Evolutionary conservation across 2,329 filamentous ascomycete genomes (phyloP).

Genomic region (Leptographium flavum): DNA sequence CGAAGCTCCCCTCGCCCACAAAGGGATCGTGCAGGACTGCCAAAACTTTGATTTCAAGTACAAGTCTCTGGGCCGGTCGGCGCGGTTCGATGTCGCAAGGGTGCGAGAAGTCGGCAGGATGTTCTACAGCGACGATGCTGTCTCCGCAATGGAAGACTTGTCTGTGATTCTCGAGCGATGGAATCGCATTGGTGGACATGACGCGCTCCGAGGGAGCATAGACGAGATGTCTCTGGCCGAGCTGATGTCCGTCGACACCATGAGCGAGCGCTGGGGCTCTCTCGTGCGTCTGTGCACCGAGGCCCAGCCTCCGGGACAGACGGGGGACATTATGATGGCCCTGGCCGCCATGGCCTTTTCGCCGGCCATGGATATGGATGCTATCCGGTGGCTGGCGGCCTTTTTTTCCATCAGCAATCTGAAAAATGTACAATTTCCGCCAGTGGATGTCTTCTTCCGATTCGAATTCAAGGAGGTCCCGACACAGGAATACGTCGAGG

Average conservation of each 20-base stretch:
- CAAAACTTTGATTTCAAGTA: slow-evolving; percentile 1
- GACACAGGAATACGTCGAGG: neutral
- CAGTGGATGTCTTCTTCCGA: too few species aligned
- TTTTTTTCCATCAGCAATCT: slow-evolving; percentile 22
- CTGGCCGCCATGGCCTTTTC: slow-evolving; percentile 14
- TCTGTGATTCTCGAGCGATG: neutral
- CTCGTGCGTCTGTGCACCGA: slow-evolving; percentile 9
- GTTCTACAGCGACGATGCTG: fast-evolving
- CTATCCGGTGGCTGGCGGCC: slow-evolving; percentile 23
- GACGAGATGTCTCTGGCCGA: neutral
- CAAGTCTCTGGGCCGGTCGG: neutral
- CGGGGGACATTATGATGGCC: slow-evolving; percentile 14
- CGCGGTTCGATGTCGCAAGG: neutral
- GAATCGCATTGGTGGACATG: slow-evolving; percentile 1
- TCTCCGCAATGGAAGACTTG: neutral
- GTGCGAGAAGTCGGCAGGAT: too few species aligned
- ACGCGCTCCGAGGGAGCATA: fast-evolving
- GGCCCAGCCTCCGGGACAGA: too few species aligned
- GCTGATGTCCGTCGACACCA: neutral
- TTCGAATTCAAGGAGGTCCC: slow-evolving; percentile 1
- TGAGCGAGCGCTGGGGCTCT: slow-evolving; percentile 13
- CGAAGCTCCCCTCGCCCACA: slow-evolving; percentile 5
- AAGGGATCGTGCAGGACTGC: neutral
- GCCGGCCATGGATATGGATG: slow-evolving; percentile 12
- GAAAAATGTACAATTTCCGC: slow-evolving; percentile 3